Evolutionary conservation across 2,329 filamentous ascomycete species (phyloP), one percentile per base, ranked within the genome.

Genomic region (Thermothelomyces thermophilus): DNA sequence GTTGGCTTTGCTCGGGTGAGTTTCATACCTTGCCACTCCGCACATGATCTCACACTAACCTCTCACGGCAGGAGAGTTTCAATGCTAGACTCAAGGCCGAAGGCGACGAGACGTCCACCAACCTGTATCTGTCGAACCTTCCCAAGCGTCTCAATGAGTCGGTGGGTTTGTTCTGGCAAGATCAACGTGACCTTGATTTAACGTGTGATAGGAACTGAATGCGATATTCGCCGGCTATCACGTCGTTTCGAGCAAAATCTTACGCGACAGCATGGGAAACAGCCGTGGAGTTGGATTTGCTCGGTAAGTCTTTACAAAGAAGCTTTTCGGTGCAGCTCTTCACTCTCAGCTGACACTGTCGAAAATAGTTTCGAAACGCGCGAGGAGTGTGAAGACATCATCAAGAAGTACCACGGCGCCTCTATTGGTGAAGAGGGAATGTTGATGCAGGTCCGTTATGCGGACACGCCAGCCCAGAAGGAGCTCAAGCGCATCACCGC

Each of bases 31-130:
- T 40, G 28, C 46, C 34, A 26, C 46, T 40, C 16, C n/a, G 35
- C 41, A 47, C 20, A 28, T 8, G 17, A 22, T 22, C n/a, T 11
- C 33, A n/a, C 5, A 6, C 48, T 55, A 30, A 57, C 42, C 22
- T 26, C 5, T 16, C 7, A 13, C 10, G 1, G 2, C 11, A 94
- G 86, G 93, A 97, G 74, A 97, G 91, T 17, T 96, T 97, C 73
- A 98, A 98, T 69, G 90, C 90, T 59, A 90, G 94, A 60, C 86
- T 98, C 62, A 97, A 98, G 77, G 91, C 93, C 40, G 87, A 97
- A 63, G 86, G 90, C 49, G 91, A 98, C 63, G 87, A 86, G 46
- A 64, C 70, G 36, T 97, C 94, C 41, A 97, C 93, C 57, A 98
- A 98, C 66, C 80, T 98, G 56, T 98, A 98, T 69, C 90, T 97